Base-by-base conservation (phyloP, 129 eudicot genomes). In the Scalesia atractyloides region DNA sequence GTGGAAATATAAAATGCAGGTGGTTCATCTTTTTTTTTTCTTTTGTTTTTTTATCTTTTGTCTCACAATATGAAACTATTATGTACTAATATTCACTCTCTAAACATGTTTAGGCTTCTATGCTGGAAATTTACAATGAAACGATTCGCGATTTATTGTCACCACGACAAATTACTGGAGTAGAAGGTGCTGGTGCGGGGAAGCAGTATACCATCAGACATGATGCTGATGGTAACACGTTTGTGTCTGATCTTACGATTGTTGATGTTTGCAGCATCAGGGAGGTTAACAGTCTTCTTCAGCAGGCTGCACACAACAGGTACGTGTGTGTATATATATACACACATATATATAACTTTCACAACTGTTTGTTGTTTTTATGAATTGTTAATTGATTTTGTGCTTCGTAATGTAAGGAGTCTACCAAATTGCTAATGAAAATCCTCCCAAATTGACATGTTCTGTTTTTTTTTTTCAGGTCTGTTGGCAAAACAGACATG, bases 61-160 rank as follows among this genome's bases (percentile, higher is more conserved):
- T 46, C 17, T 50, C 46, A 12, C 17, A 60, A 18, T 13, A 22
- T 16, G 49, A 64, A 50, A 68, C 39, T 44, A n/a, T 34, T 8
- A 33, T 11, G 19, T 37, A 39, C n/a, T 50, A 48, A 47, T 47
- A 50, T 17, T 70, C n/a, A 24, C 6, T 14, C n/a, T 73, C 15
- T 22, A 16, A 24, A 50, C 16, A 36, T 68, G 14, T 71, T 37
- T 57, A 88, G 94, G 94, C 89, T 33, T 88, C 88, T 1, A 88
- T 88, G 94, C 64, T 88, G 70, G 94, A 88, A 66, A 88, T 88
- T 7, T 88, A 88, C 73, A 88, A 88, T 39, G 94, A 88, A 78
- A 80, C 84, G 9, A 82, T 88, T 65, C 94, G 90, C 15, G 94
- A 88, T 73, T 61, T 88, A 65, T 56, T 87, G 76, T 60, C 84